Evolutionary conservation across 202 grass and related monocot species (phyloP).

Genomic region (Carex arenaria): DNA sequence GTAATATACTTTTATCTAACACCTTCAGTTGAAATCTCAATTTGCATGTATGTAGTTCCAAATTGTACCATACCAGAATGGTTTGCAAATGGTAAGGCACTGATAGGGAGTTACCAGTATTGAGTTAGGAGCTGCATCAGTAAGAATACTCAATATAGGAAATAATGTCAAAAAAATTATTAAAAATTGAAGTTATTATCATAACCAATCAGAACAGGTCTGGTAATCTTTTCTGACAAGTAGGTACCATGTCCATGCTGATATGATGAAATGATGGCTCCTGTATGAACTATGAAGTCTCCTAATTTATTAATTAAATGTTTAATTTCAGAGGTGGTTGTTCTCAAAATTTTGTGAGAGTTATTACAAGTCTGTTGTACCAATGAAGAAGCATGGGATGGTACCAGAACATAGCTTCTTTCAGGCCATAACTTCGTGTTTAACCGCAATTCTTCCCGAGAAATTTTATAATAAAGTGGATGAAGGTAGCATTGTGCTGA

Average conservation of each 20-base stretch:
- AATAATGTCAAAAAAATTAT: not conserved
- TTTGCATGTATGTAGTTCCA: not conserved
- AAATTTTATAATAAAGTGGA: constrained; percentile 74
- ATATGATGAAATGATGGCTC: no score
- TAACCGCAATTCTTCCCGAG: constrained; percentile 41
- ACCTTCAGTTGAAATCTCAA: not conserved
- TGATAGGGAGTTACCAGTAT: not conserved
- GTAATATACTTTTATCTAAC: constrained; percentile 23
- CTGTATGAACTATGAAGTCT: not conserved
- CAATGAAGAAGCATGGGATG: constrained; percentile 64
- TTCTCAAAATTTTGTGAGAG: constrained; percentile 34
- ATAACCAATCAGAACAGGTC: not conserved
- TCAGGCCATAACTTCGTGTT: constrained; percentile 33
- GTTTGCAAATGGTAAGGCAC: not conserved
- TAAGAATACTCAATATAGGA: not conserved
- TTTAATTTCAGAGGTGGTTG: constrained; percentile 33
- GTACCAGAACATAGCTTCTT: constrained; percentile 48
- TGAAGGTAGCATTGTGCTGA: constrained; percentile 45
- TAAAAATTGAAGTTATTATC: not conserved
- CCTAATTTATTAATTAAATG: not conserved
- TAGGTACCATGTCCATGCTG: no score
- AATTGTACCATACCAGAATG: not conserved
- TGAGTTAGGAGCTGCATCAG: not conserved
- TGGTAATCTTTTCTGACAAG: no score
- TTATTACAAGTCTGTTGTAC: constrained; percentile 46